Evolutionary conservation across 1,284 basidiomycete species (phyloP).

Genomic region (Sanghuangporus baumii): DNA sequence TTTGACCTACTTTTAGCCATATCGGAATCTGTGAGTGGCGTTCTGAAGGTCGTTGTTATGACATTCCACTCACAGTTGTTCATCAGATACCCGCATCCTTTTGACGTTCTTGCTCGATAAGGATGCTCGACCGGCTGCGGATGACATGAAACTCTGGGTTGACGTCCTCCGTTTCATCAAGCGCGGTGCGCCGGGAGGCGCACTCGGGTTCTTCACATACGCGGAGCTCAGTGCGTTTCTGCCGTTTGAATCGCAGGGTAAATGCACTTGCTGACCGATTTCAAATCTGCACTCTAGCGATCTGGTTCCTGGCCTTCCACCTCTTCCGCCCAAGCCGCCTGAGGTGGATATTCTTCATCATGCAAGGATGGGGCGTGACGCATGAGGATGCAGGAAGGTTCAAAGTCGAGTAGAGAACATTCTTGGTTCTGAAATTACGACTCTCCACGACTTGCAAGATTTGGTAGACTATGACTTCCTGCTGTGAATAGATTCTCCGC

Average conservation of each 20-base stretch:
- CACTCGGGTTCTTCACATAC: conserved; percentile 61
- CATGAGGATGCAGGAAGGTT: background rate
- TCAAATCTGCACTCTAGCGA: conserved; percentile 26
- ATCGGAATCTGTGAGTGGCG: conserved; percentile 41
- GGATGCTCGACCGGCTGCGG: conserved; percentile 41
- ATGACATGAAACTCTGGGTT: conserved; percentile 64
- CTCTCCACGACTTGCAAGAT: no score
- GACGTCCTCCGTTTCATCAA: conserved; percentile 56
- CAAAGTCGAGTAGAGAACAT: conserved; percentile 4
- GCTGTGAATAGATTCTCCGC: no score
- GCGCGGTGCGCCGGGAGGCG: conserved; percentile 46
- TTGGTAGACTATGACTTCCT: no score
- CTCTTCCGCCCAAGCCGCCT: conserved; percentile 40
- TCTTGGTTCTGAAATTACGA: no score
- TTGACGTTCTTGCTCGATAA: conserved; percentile 53
- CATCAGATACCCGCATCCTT: conserved; percentile 48
- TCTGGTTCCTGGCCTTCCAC: conserved; percentile 47
- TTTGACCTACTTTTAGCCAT: conserved; percentile 31
- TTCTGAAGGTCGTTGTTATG: background rate
- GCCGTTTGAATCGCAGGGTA: background rate
- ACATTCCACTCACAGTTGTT: background rate
- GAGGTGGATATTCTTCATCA: conserved; percentile 43
- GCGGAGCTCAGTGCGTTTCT: conserved; percentile 45
- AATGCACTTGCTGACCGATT: conserved; percentile 4
- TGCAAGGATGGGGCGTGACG: conserved; percentile 43